Percentiles rank a stretch among this genome's conserved stretches.
These are phyloP conservation scores for Penicillium coprophilum DNA, from an alignment of 495 filamentous ascomycete species.

Conservation along the genomic window DNA sequence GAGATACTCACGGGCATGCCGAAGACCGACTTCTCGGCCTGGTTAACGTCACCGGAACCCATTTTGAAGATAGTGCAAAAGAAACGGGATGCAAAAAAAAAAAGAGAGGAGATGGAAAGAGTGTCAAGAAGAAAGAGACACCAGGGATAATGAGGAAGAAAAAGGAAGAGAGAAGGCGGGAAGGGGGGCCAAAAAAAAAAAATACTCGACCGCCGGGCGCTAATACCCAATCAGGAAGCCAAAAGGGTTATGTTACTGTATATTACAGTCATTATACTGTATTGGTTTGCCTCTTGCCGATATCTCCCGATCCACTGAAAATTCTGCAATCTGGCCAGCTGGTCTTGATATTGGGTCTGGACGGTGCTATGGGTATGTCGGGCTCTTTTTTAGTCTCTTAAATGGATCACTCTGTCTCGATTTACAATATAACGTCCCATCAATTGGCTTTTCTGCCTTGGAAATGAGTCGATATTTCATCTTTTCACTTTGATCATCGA, in stretches of 20 bases:
- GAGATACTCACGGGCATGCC: conserved; percentile 70
- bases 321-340: conserved; percentile 21
- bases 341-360: conserved; percentile 1
- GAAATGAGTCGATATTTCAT: neutral
- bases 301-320: conserved; percentile 46
- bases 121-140: conserved; percentile 43
- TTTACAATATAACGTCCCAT: neutral
- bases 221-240: conserved; percentile 34
- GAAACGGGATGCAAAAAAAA: conserved; percentile 35
- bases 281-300: conserved; percentile 33
- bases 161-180: conserved; percentile 36
- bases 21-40: conserved; percentile 75
- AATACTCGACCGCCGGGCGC: conserved; percentile 42
- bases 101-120: conserved; percentile 46
- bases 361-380: neutral
- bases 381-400: neutral
- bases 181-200: conserved; percentile 42
- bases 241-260: conserved; percentile 15
- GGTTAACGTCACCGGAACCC: conserved; percentile 50
- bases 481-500: neutral
- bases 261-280: conserved; percentile 17
- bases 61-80: conserved; percentile 50
- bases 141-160: conserved; percentile 38
- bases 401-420: neutral
- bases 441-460: neutral